Evolutionary conservation across 768 basidiomycete genomes (phyloP), one percentile per base, ranked within the genome.

Genomic region (Serendipita sp.): DNA sequence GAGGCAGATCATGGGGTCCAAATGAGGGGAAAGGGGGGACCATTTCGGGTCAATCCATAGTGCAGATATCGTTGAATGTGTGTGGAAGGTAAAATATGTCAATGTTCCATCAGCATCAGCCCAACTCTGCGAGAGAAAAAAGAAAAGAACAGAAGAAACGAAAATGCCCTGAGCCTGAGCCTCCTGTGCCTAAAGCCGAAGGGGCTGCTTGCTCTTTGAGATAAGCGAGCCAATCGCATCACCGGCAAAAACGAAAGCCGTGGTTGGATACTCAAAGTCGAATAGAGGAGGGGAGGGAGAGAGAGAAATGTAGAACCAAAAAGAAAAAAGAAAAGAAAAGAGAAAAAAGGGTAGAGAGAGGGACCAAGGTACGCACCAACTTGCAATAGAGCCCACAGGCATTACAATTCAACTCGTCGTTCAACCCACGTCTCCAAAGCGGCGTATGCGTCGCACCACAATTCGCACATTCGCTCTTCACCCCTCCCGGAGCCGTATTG

Each of bases 361-460:
- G 23, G 35, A 7, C 3, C 35, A n/a, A 58, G 35, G 60, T 45
- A 80, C 83, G 62, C 70, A 87, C 89, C 74, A 89, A 72, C 71
- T 91, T 91, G 73, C 88, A 92, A 71, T 92, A 92, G 46, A 91
- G 75, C 3, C 89, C 90, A 68, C 89, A 91, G 0, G 89, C 89
- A 69, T 92, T 91, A 71, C 90, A 91, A 69, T 92, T 92, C 65
- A 92, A 73, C 75, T 92, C 89, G 68, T 92, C 90, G 67, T 91
- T 91, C 69, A 92, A 73, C 0, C 89, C 90, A 1, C 89, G 80
- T 16, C 90, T 78, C 89, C 90, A 92, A 32, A 92, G 80, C 4
- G 90, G 89, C 0, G 90, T 91, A 68, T 90, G 89, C 0, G 89
- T 91, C 3, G 89, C 89, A 23, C 89, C 90, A 69, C 89, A 91